Conservation (phyloP, 306 rosid species). For the Ormosia emarginata region DNA sequence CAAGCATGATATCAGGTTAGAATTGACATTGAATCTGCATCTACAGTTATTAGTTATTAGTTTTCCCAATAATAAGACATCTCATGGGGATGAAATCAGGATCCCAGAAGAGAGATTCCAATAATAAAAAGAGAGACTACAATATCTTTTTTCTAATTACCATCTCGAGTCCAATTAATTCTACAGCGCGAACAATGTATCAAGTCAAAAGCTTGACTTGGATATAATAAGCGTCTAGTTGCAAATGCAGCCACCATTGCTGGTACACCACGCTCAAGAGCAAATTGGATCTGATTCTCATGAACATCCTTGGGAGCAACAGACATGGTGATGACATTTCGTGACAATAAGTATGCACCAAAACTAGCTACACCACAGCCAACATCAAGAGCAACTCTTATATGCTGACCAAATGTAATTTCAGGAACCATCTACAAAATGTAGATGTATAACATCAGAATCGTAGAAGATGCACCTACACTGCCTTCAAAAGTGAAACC, state of each 20-base stretch:
- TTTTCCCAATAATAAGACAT: not conserved
- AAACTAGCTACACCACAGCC: conserved; percentile 99
- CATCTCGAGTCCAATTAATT: conserved; percentile 93
- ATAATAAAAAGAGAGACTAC: not conserved
- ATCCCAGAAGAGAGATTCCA: not conserved
- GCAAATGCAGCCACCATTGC: conserved; percentile 94
- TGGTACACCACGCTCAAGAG: conserved; percentile 97
- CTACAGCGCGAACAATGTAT: conserved; percentile 97
- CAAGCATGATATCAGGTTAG: conserved; percentile 5
- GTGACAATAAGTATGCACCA: conserved; percentile 80
- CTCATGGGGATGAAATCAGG: conserved; percentile 16
- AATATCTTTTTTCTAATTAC: conserved; percentile 31
- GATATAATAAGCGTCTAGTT: conserved; percentile 77
- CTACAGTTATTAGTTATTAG: not conserved
- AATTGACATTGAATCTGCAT: conserved; percentile 8
- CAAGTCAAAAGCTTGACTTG: conserved; percentile 95
- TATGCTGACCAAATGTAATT: conserved; percentile 67
- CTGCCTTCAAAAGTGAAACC: not conserved
- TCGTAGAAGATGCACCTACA: not conserved
- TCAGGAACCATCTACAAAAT: conserved; percentile 71
- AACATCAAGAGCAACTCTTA: conserved; percentile 82
- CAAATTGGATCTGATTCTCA: conserved; percentile 97
- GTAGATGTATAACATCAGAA: conserved; percentile 31
- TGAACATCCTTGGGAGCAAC: conserved; percentile 96
- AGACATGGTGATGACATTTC: conserved; percentile 81